phyloP scores from a whole-genome alignment of 805 yeast genomes.

The Hemisphaericaspora nanyangensis region DNA sequence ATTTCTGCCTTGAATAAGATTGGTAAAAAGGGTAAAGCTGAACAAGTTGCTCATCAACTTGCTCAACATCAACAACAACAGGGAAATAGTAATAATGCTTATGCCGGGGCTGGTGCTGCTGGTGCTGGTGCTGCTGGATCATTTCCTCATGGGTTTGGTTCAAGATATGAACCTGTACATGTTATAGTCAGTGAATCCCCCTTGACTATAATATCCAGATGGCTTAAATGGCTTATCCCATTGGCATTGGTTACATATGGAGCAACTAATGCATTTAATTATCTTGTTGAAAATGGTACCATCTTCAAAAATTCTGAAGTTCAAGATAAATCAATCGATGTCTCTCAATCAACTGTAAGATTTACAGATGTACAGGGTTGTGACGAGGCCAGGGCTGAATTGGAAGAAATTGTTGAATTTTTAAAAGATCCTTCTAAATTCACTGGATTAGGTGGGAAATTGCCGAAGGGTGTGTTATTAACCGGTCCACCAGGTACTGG shows the following conservation, averaged over 20 bases:
- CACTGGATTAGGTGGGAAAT: constrained; percentile 94
- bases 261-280: constrained; percentile 71
- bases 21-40: constrained; percentile 79
- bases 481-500: constrained; percentile 99
- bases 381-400: constrained; percentile 96
- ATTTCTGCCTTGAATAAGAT: constrained; percentile 73
- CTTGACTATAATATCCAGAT: constrained; percentile 70
- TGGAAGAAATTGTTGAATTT: constrained; percentile 97
- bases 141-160: constrained; percentile 46
- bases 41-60: constrained; percentile 45
- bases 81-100: constrained; percentile 1
- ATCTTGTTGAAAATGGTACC: constrained; percentile 78
- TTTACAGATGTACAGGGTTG: constrained; percentile 95
- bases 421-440: constrained; percentile 93
- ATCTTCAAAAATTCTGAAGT: constrained; percentile 71
- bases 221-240: constrained; percentile 87
- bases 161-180: constrained; percentile 81
- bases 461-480: constrained; percentile 93
- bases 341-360: constrained; percentile 77
- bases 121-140: constrained; percentile 4
- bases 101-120: background rate
- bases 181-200: constrained; percentile 90
- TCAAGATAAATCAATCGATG: constrained; percentile 77
- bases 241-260: constrained; percentile 78
- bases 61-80: constrained; percentile 4